Evolutionary conservation across 75 land plant species (phyloP), one percentile per base, ranked within the genome.

Genomic region (Picea sitchensis): DNA sequence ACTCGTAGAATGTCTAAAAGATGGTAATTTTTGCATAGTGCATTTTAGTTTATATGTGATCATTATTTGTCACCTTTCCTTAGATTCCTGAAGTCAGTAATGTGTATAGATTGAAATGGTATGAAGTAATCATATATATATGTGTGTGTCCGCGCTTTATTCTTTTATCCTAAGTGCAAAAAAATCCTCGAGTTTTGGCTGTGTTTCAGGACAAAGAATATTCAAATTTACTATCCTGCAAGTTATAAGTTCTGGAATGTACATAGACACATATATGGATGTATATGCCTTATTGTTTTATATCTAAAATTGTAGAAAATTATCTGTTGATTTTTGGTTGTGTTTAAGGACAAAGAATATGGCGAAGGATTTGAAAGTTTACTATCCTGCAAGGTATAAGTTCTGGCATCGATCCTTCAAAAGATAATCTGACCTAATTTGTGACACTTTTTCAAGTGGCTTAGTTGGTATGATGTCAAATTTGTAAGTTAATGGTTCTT

Each of bases 351-450:
- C 59, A 77, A 82, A 76, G 34, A 88, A 83, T 47, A 31, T 11
- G 12, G 1, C 2, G 75, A 81, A 76, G 51, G 88, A 83, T 21
- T 26, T 63, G 5, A 89, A 73, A 64, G 81, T 92, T 26, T 86
- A 82, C 60, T 92, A 92, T 78, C 94, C 94, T 13, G 88, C 94
- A 63, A 90, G 91, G 94, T 92, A 80, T 54, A 17, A 20, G 30
- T 58, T 76, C 44, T 71, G 0, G 17, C 73, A 44, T 71, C 18
- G 57, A 76, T 76, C 15, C 11, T 51, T 32, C 62, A 23, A 58
- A 20, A 31, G 30, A 76, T 1, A 77, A 14, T 20, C 18, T 72
- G 38, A 11, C 65, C 14, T 31, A 75, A 30, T 3, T 44, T 9
- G 15, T 14, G 54, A 58, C 58, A 36, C 23, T 9, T 54, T 34